Evolutionary conservation across 2,329 filamentous ascomycete genomes (phyloP).

Genomic region (Metarhizium brunneum): DNA sequence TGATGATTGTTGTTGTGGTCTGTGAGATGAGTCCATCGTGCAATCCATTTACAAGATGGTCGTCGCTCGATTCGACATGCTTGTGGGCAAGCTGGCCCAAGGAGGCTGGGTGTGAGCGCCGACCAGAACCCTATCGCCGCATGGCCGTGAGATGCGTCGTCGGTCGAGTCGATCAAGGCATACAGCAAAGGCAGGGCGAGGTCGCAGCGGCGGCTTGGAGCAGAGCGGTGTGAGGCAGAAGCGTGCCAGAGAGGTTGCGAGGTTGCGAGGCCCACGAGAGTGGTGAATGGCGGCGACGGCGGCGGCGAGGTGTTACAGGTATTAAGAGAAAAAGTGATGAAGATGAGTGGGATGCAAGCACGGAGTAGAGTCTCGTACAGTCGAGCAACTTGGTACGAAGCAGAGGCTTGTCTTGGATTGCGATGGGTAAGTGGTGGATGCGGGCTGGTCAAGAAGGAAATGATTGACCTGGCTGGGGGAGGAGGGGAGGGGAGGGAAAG

Average conservation of each 20-base stretch:
- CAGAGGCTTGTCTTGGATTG: conserved; percentile 2
- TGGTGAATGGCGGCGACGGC: background rate
- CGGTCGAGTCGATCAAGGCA: background rate
- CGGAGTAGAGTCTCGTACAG: background rate
- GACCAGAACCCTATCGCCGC: conserved; percentile 9
- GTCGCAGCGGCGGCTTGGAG: background rate
- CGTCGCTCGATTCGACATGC: conserved; percentile 10
- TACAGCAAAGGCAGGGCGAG: background rate
- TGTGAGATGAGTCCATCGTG: conserved; percentile 11
- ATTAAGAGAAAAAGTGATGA: background rate
- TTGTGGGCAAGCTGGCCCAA: conserved; percentile 5
- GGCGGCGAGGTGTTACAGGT: background rate
- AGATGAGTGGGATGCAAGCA: background rate
- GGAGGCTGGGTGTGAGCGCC: conserved; percentile 4
- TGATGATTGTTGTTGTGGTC: conserved; percentile 3
- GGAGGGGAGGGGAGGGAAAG: background rate
- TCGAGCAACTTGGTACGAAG: background rate
- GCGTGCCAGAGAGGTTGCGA: background rate
- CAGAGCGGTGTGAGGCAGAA: background rate
- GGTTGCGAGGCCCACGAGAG: background rate
- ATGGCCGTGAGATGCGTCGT: conserved; percentile 3
- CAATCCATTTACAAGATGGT: background rate
- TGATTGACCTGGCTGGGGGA: background rate
- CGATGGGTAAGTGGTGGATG: background rate
- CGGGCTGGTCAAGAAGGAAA: conserved; percentile 1